Conservation (phyloP, 2,329 filamentous ascomycete genomes). For the Exophiala phaeomuriformis region DNA sequence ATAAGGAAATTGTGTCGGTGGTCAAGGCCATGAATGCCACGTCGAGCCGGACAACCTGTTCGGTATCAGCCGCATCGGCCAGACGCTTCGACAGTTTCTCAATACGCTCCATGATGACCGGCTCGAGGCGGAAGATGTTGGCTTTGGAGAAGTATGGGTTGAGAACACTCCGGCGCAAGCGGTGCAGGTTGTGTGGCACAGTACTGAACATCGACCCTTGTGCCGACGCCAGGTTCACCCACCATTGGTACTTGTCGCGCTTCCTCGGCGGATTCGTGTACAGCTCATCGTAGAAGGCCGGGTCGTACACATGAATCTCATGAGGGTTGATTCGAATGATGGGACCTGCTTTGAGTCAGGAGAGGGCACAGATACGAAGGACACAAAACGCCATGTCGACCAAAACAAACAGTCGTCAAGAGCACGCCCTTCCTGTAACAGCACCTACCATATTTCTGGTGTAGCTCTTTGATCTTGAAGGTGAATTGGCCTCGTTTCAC, state of each 20-base stretch:
- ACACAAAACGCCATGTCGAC: background rate
- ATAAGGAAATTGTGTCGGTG: conserved; percentile 22
- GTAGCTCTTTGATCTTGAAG: conserved; percentile 33
- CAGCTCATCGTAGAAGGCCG: conserved; percentile 32
- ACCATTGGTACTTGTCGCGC: conserved; percentile 28
- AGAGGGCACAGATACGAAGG: background rate
- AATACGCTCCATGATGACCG: conserved; percentile 27
- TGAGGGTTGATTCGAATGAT: conserved; percentile 33
- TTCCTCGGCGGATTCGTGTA: conserved; percentile 26
- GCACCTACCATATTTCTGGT: conserved; percentile 31
- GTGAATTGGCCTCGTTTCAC: conserved; percentile 30
- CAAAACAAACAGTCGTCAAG: too few species aligned
- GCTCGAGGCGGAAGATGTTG: conserved; percentile 24
- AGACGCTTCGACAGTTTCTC: conserved; percentile 24
- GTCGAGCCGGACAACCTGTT: conserved; percentile 7
- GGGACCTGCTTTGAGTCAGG: conserved; percentile 15
- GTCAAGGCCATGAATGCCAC: conserved; percentile 34
- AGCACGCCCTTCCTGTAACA: background rate
- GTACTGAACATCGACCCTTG: conserved; percentile 21
- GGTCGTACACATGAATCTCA: conserved; percentile 33
- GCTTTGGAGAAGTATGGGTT: conserved; percentile 27
- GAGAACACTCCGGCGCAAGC: conserved; percentile 23
- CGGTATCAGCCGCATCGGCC: conserved; percentile 2
- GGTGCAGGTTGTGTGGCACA: conserved; percentile 26
- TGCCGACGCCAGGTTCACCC: conserved; percentile 16